phyloP scores from a whole-genome alignment of 2,329 filamentous ascomycete genomes.

The Penicillium fuscoglaucum region DNA sequence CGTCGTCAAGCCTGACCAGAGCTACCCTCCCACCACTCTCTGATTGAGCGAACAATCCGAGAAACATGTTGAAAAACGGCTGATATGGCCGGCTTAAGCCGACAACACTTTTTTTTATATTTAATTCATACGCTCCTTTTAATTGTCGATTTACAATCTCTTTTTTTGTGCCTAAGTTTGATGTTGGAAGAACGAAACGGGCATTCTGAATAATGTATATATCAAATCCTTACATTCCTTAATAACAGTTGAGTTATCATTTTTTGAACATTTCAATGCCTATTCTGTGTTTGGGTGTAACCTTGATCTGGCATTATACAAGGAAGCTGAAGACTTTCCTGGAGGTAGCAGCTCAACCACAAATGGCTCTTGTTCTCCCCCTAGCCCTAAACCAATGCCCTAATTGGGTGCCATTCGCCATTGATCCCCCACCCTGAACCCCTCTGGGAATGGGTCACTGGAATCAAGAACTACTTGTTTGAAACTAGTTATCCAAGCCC shows the following conservation, averaged over 20 bases:
- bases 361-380: not conserved
- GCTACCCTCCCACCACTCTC: not conserved
- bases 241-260: not conserved
- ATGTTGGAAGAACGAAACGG: not conserved
- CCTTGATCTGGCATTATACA: not conserved
- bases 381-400: not conserved
- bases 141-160: not conserved
- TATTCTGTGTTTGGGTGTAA: not conserved
- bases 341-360: not conserved
- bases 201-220: not conserved
- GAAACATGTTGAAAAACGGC: not conserved
- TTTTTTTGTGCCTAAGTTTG: not conserved
- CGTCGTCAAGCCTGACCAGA: not conserved
- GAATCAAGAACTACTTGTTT: conserved; percentile 48
- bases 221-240: not conserved
- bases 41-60: not conserved
- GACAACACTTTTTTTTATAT: no score
- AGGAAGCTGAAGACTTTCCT: not conserved
- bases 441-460: conserved; percentile 47
- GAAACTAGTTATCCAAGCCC: conserved; percentile 50
- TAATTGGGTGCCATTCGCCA: conserved; percentile 18
- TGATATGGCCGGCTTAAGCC: not conserved
- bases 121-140: not conserved
- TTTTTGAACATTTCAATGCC: not conserved
- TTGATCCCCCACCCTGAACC: conserved; percentile 43